Percentiles rank a stretch among this genome's conserved stretches.
phyloP scores from a whole-genome alignment of 2,329 filamentous ascomycete species.

The Davidsoniella virescens region DNA sequence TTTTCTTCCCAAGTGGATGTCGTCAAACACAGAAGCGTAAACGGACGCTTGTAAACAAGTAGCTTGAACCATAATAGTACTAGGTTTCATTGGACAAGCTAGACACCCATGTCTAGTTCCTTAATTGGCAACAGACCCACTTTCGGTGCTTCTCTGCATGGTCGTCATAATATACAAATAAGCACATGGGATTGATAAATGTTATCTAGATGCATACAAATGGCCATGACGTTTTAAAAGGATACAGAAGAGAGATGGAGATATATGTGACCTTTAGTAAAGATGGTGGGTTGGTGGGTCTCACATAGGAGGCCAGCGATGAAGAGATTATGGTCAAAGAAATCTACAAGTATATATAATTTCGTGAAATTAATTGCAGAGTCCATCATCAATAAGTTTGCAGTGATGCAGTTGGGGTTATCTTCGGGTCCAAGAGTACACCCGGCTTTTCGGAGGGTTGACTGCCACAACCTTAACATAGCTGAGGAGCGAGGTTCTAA shows the following conservation, averaged over 20 bases:
- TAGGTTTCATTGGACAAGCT: too few species aligned
- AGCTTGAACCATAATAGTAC: background rate
- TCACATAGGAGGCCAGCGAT: too few species aligned
- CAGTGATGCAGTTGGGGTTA: slow-evolving; percentile 3
- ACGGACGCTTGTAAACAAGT: too few species aligned
- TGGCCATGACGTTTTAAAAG: background rate
- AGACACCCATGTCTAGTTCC: too few species aligned
- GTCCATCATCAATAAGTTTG: background rate
- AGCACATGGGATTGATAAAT: background rate
- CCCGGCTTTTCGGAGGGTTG: background rate
- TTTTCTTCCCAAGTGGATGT: too few species aligned
- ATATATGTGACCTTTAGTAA: background rate
- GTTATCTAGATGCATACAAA: background rate
- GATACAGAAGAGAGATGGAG: background rate
- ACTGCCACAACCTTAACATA: background rate
- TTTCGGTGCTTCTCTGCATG: too few species aligned
- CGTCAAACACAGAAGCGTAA: too few species aligned
- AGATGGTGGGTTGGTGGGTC: too few species aligned
- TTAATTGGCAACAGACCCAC: too few species aligned
- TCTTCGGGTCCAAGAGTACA: slow-evolving; percentile 6
- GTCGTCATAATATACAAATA: too few species aligned
- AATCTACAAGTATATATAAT: background rate
- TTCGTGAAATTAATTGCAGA: too few species aligned
- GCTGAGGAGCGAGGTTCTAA: background rate
- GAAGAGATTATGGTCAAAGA: too few species aligned